phyloP scores from a whole-genome alignment of 106 monocot species.

The Acorus calamus region DNA sequence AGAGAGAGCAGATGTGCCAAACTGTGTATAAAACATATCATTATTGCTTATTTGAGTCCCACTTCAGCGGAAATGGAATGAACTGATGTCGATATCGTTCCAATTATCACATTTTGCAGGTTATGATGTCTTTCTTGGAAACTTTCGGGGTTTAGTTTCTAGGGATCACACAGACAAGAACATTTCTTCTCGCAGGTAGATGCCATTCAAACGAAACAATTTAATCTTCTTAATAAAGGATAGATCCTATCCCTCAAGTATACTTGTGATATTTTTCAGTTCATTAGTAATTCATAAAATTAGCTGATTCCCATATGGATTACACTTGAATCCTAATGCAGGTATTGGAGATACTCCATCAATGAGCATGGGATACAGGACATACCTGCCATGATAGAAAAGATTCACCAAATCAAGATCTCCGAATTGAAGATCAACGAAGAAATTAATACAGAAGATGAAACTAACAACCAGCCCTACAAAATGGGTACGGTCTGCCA shows the following conservation, averaged over 20 bases:
- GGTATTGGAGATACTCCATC: slow-evolving; percentile 96
- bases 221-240: no score
- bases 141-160: slow-evolving; percentile 85
- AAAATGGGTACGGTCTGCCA: slow-evolving; percentile 67
- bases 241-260: no score
- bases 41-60: no score
- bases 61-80: no score
- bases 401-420: slow-evolving; percentile 81
- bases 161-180: slow-evolving; percentile 86
- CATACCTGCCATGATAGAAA: slow-evolving; percentile 74
- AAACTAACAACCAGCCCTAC: slow-evolving; percentile 38
- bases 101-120: slow-evolving; percentile 34
- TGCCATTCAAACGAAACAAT: neutral
- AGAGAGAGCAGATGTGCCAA: neutral
- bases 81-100: neutral
- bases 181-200: slow-evolving; percentile 79
- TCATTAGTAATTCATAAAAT: no score
- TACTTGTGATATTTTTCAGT: no score
- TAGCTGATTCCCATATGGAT: no score
- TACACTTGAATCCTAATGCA: slow-evolving; percentile 7
- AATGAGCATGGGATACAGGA: slow-evolving; percentile 94
- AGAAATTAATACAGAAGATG: slow-evolving; percentile 10
- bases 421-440: slow-evolving; percentile 36
- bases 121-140: slow-evolving; percentile 96
- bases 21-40: no score